These are phyloP conservation scores for Sambucus nigra DNA, from an alignment of 129 eudicot genomes.

Conservation along the genomic window DNA sequence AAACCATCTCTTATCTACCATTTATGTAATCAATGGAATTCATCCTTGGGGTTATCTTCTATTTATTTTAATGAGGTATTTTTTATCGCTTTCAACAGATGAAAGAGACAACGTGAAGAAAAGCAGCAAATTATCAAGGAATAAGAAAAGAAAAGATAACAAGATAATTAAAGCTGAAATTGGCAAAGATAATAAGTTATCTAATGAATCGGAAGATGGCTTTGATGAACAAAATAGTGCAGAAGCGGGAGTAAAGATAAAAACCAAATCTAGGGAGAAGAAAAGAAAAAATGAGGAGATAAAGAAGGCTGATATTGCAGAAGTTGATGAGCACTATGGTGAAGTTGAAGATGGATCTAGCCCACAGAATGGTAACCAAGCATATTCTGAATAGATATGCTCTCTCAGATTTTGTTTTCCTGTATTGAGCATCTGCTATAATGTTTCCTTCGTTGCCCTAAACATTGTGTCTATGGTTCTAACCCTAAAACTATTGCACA, in stretches of 20 bases:
- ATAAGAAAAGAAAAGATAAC: constrained; percentile 19
- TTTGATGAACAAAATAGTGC: constrained; percentile 9
- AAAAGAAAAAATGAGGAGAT: constrained; percentile 24
- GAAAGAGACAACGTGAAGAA: constrained; percentile 19
- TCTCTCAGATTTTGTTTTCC: neutral
- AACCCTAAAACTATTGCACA: too few species aligned
- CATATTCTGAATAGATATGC: neutral
- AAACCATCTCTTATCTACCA: neutral
- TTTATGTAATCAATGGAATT: neutral
- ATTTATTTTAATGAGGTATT: neutral
- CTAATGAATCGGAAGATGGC: constrained; percentile 3
- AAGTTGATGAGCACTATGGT: constrained; percentile 1
- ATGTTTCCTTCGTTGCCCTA: too few species aligned
- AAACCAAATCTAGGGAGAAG: constrained; percentile 26
- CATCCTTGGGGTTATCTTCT: neutral
- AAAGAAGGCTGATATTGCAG: constrained; percentile 8
- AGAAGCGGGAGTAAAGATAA: constrained; percentile 16
- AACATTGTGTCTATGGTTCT: too few species aligned
- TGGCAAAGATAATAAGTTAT: neutral
- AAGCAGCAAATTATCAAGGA: constrained; percentile 18
- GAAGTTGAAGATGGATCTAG: constrained; percentile 21
- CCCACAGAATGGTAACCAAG: constrained; percentile 23
- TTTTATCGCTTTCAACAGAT: constrained; percentile 11
- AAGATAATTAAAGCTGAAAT: constrained; percentile 15
- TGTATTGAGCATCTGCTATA: neutral